phyloP scores from a whole-genome alignment of 106 monocot species.

The Xerophyta viscosa region DNA sequence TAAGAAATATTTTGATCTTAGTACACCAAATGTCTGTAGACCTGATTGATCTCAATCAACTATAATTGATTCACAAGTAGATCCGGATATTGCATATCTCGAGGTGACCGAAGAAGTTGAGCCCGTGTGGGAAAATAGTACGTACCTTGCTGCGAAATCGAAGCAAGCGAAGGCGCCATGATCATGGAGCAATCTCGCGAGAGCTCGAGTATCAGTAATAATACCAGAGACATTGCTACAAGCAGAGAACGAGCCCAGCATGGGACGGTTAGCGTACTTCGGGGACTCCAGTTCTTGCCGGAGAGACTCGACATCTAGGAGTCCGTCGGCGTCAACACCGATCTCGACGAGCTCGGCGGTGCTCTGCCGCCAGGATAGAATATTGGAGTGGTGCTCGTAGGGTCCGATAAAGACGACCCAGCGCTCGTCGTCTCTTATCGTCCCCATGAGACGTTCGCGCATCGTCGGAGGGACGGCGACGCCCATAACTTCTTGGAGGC shows the following conservation, averaged over 20 bases:
- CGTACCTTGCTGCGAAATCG: constrained; percentile 49
- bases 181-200: constrained; percentile 28
- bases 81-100: too few species aligned
- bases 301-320: constrained; percentile 26
- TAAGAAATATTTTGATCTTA: too few species aligned
- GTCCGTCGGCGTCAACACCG: constrained; percentile 21
- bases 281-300: constrained; percentile 2
- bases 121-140: neutral
- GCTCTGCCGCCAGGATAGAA: constrained; percentile 53
- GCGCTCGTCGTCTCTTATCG: constrained; percentile 22
- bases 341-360: constrained; percentile 41
- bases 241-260: constrained; percentile 56
- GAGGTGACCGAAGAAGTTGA: too few species aligned
- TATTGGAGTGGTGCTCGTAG: constrained; percentile 49
- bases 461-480: constrained; percentile 25
- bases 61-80: neutral
- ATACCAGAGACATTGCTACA: constrained; percentile 52
- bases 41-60: too few species aligned
- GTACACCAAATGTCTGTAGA: too few species aligned
- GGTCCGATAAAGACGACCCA: constrained; percentile 61
- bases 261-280: constrained; percentile 20
- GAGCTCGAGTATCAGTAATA: constrained; percentile 23
- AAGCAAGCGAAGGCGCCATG: constrained; percentile 50
- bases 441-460: constrained; percentile 5
- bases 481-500: constrained; percentile 45